phyloP scores from a whole-genome alignment of 2,329 filamentous ascomycete species.

The Davidsoniella eucalypti region DNA sequence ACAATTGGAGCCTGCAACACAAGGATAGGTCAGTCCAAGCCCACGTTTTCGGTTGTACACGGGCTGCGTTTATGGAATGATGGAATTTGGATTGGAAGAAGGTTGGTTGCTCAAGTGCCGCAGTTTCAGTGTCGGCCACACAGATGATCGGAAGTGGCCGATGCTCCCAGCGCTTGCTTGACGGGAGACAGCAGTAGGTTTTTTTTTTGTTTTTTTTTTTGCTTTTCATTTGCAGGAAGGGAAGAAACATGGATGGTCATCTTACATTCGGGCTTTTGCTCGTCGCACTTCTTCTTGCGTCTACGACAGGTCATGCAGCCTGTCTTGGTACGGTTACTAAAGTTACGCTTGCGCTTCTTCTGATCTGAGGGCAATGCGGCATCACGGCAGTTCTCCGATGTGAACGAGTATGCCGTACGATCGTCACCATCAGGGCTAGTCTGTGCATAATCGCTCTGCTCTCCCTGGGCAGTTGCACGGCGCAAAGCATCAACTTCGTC shows the following conservation, averaged over 20 bases:
- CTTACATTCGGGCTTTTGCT: conserved; percentile 76
- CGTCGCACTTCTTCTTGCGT: conserved; percentile 97
- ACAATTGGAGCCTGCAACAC: conserved; percentile 61
- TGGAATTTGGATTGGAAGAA: not conserved
- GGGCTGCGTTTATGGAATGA: not conserved
- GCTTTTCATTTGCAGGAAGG: too few relatives aligned
- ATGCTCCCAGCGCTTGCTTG: too few relatives aligned
- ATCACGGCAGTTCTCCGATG: conserved; percentile 31
- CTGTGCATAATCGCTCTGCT: conserved; percentile 23
- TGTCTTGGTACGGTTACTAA: conserved; percentile 91
- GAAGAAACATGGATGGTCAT: not conserved
- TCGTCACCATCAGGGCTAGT: conserved; percentile 7
- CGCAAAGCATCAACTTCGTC: conserved; percentile 33
- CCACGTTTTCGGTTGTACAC: not conserved
- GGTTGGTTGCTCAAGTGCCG: not conserved
- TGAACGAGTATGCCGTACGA: conserved; percentile 24
- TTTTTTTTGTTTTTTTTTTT: not conserved
- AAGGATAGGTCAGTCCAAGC: not conserved
- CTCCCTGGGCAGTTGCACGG: conserved; percentile 34
- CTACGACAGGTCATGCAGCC: conserved; percentile 83
- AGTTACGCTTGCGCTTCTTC: conserved; percentile 62
- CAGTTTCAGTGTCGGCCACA: not conserved
- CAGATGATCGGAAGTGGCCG: too few relatives aligned
- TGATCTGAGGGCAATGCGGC: conserved; percentile 39
- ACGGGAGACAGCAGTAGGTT: not conserved